Evolutionary conservation across 352 stramenopile species (phyloP), one percentile per base, ranked within the genome.

Genomic region (Detonula confervacea): DNA sequence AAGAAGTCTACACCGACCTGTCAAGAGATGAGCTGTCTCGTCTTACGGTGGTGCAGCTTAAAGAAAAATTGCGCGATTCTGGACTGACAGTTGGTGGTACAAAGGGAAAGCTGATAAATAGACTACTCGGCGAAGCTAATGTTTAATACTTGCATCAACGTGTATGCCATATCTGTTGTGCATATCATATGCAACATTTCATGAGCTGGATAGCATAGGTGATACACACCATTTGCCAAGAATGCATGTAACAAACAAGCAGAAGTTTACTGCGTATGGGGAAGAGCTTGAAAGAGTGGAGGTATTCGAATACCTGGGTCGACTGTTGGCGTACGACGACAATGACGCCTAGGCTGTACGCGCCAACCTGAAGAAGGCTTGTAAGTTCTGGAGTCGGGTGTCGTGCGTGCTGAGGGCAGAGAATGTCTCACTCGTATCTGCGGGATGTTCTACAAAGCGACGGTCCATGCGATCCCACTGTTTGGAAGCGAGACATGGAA

Each of bases 21-120:
- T 55, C 37, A 16, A 24, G 0, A 1, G 27, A 22, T 35, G 37
- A 27, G 52, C 12, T 55, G 22, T 2, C 8, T 14, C 11, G 33
- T 42, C 33, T 42, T 11, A 42, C 33, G 11, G 33, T 42, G 5
- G 33, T 42, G 33, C 33, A 42, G 33, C 33, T 42, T 42, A 42
- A 42, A 42, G 33, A 42, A 5, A 42, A 42, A 11, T 42, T 42
- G 33, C 33, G 33, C 33, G 33, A 42, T 42, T 42, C 33, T 44
- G 42, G 30, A 33, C 54, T 49, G 18, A 61, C 44, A 63, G 14
- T 42, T 4, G 44, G 4, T 2, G 52, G 5, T 14, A n/a, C 12
- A 20, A 18, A 16, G 57, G 29, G 2, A 72, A 76, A 29, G 30
- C n/a, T 12, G 27, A 47, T 39, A 18, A 64, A 6, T 63, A 79